Conservation (phyloP, 345 rosid genomes). For the Stellera chamaejasme region DNA sequence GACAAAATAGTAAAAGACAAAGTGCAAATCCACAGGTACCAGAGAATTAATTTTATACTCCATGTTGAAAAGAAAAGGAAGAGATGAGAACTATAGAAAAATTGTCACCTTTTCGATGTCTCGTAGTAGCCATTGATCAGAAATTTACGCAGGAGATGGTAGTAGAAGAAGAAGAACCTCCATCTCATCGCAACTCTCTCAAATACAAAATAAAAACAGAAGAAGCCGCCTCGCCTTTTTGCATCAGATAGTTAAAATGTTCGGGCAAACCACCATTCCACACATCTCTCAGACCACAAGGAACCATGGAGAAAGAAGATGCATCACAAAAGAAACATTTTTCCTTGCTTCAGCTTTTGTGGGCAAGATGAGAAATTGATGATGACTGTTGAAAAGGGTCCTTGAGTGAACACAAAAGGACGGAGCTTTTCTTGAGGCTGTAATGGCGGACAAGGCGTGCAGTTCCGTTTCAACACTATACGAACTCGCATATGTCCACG, state of each 20-base stretch:
- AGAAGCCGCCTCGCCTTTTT: conserved; percentile 19
- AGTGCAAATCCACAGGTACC: not conserved
- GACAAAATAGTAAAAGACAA: conserved; percentile 2
- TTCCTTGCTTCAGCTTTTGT: not conserved
- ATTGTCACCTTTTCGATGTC: conserved; percentile 18
- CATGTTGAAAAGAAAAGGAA: not conserved
- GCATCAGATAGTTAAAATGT: conserved; percentile 21
- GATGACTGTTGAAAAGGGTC: too few relatives aligned
- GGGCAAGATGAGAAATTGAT: not conserved
- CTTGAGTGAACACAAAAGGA: too few relatives aligned
- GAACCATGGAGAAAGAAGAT: conserved; percentile 15
- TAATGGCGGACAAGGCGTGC: conserved; percentile 56
- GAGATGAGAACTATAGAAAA: conserved; percentile 5
- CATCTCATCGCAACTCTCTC: conserved; percentile 21
- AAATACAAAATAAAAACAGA: conserved; percentile 6
- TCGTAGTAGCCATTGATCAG: conserved; percentile 22
- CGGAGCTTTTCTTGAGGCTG: conserved; percentile 7
- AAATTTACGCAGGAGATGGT: conserved; percentile 13
- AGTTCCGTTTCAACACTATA: conserved; percentile 6
- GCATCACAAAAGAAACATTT: not conserved
- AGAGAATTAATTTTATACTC: not conserved
- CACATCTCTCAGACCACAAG: conserved; percentile 10
- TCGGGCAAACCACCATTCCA: conserved; percentile 4
- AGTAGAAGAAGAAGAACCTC: conserved; percentile 23
- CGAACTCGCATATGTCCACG: conserved; percentile 25